These are phyloP conservation scores for Alternaria gaisen DNA, from an alignment of 2,329 filamentous ascomycete species.

Conservation along the genomic window DNA sequence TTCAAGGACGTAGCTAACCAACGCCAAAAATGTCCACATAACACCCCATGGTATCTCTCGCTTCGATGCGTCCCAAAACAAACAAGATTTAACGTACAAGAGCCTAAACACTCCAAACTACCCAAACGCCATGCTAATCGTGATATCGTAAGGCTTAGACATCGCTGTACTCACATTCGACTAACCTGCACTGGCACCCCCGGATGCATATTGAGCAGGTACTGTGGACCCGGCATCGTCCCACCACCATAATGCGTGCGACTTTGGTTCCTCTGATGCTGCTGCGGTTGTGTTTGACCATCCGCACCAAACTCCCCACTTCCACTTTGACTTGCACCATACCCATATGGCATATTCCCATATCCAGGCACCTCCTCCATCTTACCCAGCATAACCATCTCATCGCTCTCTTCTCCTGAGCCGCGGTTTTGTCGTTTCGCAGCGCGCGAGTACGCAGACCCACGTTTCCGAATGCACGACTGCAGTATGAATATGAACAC, in stretches of 20 bases:
- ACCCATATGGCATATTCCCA: conserved; percentile 11
- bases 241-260: conserved; percentile 37
- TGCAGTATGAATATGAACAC: conserved; percentile 32
- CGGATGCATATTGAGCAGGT: conserved; percentile 51
- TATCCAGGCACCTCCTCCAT: conserved; percentile 14
- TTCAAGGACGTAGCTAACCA: background rate
- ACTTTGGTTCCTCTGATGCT: conserved; percentile 10
- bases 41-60: conserved; percentile 12
- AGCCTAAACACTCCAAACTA: background rate
- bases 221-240: conserved; percentile 49
- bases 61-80: background rate
- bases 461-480: conserved; percentile 38
- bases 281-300: conserved; percentile 11
- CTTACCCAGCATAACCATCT: conserved; percentile 33
- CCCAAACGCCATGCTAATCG: conserved; percentile 9
- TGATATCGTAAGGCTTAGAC: background rate
- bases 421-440: conserved; percentile 14
- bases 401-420: conserved; percentile 32
- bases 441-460: conserved; percentile 36
- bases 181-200: conserved; percentile 45
- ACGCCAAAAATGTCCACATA: background rate
- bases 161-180: conserved; percentile 11
- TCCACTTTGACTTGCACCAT: conserved; percentile 1
- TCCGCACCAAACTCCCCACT: conserved; percentile 20
- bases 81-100: background rate